Conservation (phyloP, 176 grass and related monocot species). For the Zea mays region DNA sequence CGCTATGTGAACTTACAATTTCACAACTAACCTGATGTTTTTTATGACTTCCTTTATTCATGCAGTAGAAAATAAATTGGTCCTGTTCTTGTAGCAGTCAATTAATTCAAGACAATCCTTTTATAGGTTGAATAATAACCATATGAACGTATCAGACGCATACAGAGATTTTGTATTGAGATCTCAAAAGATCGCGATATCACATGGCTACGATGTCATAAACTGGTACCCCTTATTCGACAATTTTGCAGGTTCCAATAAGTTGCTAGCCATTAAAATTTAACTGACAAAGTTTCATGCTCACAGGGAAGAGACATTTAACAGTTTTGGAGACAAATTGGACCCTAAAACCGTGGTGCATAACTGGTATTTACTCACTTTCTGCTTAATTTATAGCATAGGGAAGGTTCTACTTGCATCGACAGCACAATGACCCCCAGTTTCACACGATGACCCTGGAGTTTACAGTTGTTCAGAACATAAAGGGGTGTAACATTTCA, state of each 20-base stretch:
- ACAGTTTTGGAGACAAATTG: slow-evolving; percentile 73
- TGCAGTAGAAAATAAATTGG: slow-evolving; percentile 1
- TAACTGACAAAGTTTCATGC: slow-evolving; percentile 20
- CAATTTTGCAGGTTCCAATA: slow-evolving; percentile 14
- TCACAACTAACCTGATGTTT: slow-evolving; percentile 28
- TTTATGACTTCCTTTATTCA: slow-evolving; percentile 15
- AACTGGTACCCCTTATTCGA: slow-evolving; percentile 62
- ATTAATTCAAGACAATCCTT: slow-evolving; percentile 34
- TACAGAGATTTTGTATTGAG: slow-evolving; percentile 87
- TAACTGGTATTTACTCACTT: slow-evolving; percentile 65
- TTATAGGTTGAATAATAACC: slow-evolving; percentile 67
- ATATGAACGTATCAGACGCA: slow-evolving; percentile 70
- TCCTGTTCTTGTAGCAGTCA: slow-evolving; percentile 14
- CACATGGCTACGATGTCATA: slow-evolving; percentile 81
- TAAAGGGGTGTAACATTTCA: slow-evolving; percentile 5
- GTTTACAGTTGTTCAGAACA: neutral
- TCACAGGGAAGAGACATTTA: slow-evolving; percentile 87
- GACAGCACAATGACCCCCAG: neutral
- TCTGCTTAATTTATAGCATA: neutral
- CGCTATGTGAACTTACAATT: slow-evolving; percentile 38
- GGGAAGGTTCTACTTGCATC: slow-evolving; percentile 8
- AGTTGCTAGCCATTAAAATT: slow-evolving; percentile 34
- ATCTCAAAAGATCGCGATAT: slow-evolving; percentile 84
- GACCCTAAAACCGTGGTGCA: slow-evolving; percentile 78
- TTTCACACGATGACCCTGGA: neutral